These are phyloP conservation scores for Rutidosis leptorrhynchoides DNA, from an alignment of 129 eudicot genomes.

Conservation along the genomic window DNA sequence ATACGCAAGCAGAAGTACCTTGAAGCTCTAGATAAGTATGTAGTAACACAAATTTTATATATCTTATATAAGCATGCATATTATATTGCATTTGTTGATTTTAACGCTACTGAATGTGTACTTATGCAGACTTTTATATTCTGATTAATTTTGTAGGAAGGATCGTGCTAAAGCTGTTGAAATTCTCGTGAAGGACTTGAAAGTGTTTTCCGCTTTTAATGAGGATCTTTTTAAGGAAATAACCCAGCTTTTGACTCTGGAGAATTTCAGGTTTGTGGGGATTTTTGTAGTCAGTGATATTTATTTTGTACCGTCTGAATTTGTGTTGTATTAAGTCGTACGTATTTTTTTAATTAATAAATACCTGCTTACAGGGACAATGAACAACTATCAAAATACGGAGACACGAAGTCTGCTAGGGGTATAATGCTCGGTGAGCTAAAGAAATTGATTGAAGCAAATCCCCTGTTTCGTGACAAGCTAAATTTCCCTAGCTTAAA, in stretches of 20 bases:
- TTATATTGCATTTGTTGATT: conserved; percentile 10
- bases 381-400: conserved; percentile 67
- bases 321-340: conserved; percentile 13
- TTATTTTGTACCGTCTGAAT: background rate
- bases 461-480: conserved; percentile 73
- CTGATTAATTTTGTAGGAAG: conserved; percentile 41
- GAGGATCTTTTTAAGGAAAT: conserved; percentile 69
- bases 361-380: conserved; percentile 49
- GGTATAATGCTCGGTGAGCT: conserved; percentile 61
- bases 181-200: conserved; percentile 64
- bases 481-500: conserved; percentile 57
- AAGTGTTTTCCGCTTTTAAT: conserved; percentile 64
- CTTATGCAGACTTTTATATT: conserved; percentile 13
- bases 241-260: conserved; percentile 63
- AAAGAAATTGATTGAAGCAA: conserved; percentile 71
- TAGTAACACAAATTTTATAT: background rate
- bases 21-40: conserved; percentile 76
- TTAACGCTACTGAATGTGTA: conserved; percentile 8
- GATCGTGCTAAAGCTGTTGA: conserved; percentile 67
- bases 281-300: background rate
- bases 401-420: conserved; percentile 75
- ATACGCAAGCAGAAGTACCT: conserved; percentile 82
- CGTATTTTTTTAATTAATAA: background rate
- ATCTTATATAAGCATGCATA: background rate
- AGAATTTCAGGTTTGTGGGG: conserved; percentile 53